A percentile compares a stretch with the other conserved stretches of the same genome.
Conservation (phyloP, 306 rosid species). For the Dryas drummondii region DNA sequence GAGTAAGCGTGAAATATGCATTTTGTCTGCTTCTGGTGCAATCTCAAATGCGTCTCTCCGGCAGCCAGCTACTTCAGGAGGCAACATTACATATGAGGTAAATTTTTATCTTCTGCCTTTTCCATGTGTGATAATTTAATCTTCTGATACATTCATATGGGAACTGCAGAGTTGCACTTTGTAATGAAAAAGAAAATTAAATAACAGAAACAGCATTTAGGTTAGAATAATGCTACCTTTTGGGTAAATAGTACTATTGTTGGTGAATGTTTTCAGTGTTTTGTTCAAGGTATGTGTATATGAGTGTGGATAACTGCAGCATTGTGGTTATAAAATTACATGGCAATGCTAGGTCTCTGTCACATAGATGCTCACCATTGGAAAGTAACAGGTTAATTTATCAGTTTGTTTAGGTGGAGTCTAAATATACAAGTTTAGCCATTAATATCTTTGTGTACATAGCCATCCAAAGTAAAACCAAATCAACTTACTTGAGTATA, state of each 20-base stretch:
- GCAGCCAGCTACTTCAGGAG: slow-evolving; percentile 94
- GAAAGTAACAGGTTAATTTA: background rate
- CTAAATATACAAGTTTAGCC: background rate
- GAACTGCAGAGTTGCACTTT: background rate
- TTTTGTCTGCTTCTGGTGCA: slow-evolving; percentile 89
- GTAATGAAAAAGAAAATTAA: background rate
- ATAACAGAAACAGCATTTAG: background rate
- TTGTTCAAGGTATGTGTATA: background rate
- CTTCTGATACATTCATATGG: background rate
- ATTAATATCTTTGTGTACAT: background rate
- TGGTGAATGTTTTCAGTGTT: background rate
- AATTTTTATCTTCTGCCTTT: slow-evolving; percentile 7
- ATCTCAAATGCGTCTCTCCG: slow-evolving; percentile 86
- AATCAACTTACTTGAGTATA: too few relatives aligned
- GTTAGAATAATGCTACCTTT: background rate
- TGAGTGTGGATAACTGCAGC: background rate
- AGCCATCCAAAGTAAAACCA: too few relatives aligned
- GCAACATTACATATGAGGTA: slow-evolving; percentile 90
- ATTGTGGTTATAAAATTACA: background rate
- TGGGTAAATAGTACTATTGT: too few relatives aligned
- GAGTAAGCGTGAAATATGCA: slow-evolving; percentile 88
- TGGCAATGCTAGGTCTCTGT: background rate
- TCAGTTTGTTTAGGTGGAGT: background rate
- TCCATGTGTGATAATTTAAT: background rate
- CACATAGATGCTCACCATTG: background rate